A percentile compares a stretch with the other conserved stretches of the same genome.
These are phyloP conservation scores for Lipomyces spencermartinsiae DNA, from an alignment of 805 yeast species.

Conservation along the genomic window DNA sequence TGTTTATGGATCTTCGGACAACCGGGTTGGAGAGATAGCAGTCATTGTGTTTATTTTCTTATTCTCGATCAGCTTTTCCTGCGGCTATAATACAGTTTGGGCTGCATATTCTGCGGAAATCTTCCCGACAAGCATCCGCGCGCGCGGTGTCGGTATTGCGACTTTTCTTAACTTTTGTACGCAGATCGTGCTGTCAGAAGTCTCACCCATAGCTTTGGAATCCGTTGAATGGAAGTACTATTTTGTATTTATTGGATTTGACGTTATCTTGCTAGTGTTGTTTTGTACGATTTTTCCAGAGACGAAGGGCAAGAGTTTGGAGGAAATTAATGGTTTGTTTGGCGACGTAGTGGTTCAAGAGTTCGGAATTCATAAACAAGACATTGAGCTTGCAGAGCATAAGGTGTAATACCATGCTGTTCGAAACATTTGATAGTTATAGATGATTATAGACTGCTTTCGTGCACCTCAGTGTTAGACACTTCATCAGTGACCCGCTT, in stretches of 20 bases:
- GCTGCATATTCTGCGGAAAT: conserved; percentile 59
- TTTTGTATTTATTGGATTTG: conserved; percentile 22
- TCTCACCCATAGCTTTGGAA: conserved; percentile 20
- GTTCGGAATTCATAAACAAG: background rate
- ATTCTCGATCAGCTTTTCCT: conserved; percentile 44
- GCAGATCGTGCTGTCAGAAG: conserved; percentile 10
- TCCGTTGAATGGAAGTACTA: conserved; percentile 29
- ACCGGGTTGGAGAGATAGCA: conserved; percentile 37
- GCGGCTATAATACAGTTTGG: conserved; percentile 48
- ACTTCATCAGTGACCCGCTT: no score
- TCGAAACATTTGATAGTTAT: no score
- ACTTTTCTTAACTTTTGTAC: conserved; percentile 54
- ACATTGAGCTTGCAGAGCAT: no score
- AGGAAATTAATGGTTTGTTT: conserved; percentile 34
- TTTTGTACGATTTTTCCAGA: conserved; percentile 24
- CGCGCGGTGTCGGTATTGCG: conserved; percentile 64
- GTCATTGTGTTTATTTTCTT: conserved; percentile 44
- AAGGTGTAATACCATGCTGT: no score
- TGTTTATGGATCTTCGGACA: conserved; percentile 27
- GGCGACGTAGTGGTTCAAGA: background rate
- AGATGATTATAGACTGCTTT: no score
- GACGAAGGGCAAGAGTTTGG: conserved; percentile 30
- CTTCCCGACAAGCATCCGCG: conserved; percentile 68
- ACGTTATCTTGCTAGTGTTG: conserved; percentile 42
- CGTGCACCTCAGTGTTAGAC: no score